phyloP scores from a whole-genome alignment of 768 basidiomycete species.

The Boletus sensibilis region DNA sequence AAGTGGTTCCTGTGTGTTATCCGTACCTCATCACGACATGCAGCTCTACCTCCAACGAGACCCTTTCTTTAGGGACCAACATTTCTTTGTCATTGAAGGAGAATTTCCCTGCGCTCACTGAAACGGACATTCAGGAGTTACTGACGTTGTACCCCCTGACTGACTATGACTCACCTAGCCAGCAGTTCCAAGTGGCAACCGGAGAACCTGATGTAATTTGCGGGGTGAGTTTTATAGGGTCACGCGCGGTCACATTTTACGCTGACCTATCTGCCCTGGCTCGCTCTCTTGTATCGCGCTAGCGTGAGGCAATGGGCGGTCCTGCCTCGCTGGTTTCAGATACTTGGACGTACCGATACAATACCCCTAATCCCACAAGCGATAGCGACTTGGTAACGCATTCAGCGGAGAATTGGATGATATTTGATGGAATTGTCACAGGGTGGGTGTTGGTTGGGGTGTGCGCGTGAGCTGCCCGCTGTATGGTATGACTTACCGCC shows the following conservation, averaged over 20 bases:
- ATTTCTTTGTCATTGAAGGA: conserved; percentile 34
- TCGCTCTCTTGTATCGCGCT: background rate
- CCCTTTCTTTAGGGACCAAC: too few species aligned
- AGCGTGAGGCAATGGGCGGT: conserved; percentile 48
- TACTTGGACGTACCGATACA: conserved; percentile 59
- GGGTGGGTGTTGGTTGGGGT: conserved; percentile 40
- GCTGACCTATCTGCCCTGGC: background rate
- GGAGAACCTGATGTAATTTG: conserved; percentile 53
- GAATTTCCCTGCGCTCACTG: conserved; percentile 47
- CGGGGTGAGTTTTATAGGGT: conserved; percentile 41
- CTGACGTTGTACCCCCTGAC: conserved; percentile 42
- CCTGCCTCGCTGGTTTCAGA: conserved; percentile 36
- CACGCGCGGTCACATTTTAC: background rate
- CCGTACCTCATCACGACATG: background rate
- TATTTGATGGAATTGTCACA: conserved; percentile 60
- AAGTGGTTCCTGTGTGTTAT: background rate
- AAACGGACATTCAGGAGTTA: conserved; percentile 39
- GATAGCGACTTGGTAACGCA: conserved; percentile 41
- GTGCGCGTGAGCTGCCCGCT: background rate
- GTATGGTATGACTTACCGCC: conserved; percentile 16
- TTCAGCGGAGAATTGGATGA: conserved; percentile 67
- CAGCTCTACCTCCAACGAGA: too few species aligned
- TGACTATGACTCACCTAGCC: conserved; percentile 41
- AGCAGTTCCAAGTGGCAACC: conserved; percentile 46
- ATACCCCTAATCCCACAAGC: conserved; percentile 49